A percentile compares a stretch with the other conserved stretches of the same genome.
These are phyloP conservation scores for Amanita polypyramis DNA, from an alignment of 768 basidiomycete species.

Conservation along the genomic window DNA sequence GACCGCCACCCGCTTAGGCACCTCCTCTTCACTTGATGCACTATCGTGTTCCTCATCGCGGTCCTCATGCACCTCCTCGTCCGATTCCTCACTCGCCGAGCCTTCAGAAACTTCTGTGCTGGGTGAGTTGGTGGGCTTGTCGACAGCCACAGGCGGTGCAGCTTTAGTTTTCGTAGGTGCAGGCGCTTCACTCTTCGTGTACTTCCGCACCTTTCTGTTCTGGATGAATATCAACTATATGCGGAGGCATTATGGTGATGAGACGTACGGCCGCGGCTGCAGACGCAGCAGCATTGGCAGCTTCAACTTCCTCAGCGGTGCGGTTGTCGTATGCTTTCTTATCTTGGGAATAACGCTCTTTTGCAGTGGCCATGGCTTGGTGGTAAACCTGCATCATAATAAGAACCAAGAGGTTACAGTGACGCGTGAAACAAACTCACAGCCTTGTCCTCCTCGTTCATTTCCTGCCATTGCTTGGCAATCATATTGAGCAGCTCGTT, in stretches of 20 bases:
- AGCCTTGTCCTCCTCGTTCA: conserved; percentile 62
- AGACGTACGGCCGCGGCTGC: conserved; percentile 25
- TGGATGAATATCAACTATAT: conserved; percentile 11
- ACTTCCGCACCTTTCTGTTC: conserved; percentile 22
- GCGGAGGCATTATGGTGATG: neutral
- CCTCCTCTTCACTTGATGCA: conserved; percentile 4
- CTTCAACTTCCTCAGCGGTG: conserved; percentile 36
- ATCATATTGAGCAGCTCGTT: conserved; percentile 65
- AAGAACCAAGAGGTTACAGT: conserved; percentile 3
- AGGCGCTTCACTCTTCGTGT: conserved; percentile 7
- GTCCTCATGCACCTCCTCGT: conserved; percentile 21
- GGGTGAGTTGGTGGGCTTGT: conserved; percentile 15
- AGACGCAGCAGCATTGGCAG: conserved; percentile 33
- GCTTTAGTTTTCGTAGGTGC: conserved; percentile 17
- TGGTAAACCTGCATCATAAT: conserved; percentile 38
- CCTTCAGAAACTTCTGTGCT: conserved; percentile 20
- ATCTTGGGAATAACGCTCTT: conserved; percentile 50
- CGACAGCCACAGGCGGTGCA: conserved; percentile 11
- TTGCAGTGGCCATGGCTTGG: conserved; percentile 44
- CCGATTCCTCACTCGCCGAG: conserved; percentile 26
- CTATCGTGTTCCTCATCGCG: conserved; percentile 22
- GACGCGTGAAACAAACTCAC: conserved; percentile 34
- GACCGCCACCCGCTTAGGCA: neutral
- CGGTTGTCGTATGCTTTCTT: conserved; percentile 57
- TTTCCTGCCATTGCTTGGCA: conserved; percentile 59